Evolutionary conservation across 805 yeast species (phyloP).

Genomic region (Metschnikowia dekortorum): DNA sequence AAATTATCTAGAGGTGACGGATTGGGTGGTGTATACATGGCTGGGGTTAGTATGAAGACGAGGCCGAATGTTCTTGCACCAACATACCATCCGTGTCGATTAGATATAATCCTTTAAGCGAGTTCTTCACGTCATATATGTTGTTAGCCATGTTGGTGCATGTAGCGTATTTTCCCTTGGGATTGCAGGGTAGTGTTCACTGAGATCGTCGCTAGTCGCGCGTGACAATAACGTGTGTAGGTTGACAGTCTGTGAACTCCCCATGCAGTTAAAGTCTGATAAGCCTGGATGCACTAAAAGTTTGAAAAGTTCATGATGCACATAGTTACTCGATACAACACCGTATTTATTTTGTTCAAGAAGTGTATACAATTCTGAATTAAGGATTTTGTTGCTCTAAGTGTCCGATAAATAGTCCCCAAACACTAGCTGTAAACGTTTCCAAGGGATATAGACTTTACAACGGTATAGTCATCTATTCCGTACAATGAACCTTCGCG

Average conservation of each 20-base stretch:
- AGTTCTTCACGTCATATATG: slow-evolving; percentile 6
- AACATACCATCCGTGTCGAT: slow-evolving; percentile 20
- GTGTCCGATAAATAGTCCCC: background rate
- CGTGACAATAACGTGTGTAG: background rate
- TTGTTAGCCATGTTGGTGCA: slow-evolving; percentile 5
- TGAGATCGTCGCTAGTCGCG: background rate
- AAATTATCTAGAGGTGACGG: slow-evolving; percentile 78
- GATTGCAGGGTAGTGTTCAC: background rate
- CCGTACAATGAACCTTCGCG: slow-evolving; percentile 66
- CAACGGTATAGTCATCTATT: slow-evolving; percentile 53
- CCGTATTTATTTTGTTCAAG: no score
- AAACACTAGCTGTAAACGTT: slow-evolving; percentile 21
- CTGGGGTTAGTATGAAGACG: slow-evolving; percentile 16
- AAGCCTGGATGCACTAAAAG: no score
- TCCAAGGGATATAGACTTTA: slow-evolving; percentile 51
- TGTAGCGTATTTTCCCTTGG: background rate
- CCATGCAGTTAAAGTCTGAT: no score
- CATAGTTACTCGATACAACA: no score
- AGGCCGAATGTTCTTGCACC: background rate
- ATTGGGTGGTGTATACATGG: slow-evolving; percentile 37
- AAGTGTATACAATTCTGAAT: no score
- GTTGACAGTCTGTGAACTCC: background rate
- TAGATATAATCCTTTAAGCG: slow-evolving; percentile 18
- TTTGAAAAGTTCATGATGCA: no score
- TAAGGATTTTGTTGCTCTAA: background rate